Evolutionary conservation across 257 asterid species (phyloP).

Genomic region (Gentiana dahurica): DNA sequence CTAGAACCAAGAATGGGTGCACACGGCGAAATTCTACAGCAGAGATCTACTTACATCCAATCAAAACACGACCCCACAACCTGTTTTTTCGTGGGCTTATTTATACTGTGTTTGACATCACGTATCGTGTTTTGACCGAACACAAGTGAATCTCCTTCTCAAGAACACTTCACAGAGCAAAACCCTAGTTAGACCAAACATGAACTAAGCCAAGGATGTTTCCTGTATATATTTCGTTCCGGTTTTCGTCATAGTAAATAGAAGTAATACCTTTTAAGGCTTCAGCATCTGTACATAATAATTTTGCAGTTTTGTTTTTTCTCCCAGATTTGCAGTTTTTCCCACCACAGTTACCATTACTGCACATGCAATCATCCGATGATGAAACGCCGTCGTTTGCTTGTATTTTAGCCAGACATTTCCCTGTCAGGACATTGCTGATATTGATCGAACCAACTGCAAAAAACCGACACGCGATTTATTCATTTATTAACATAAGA

Average conservation of each 20-base stretch:
- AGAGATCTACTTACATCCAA: no score
- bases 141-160: no score
- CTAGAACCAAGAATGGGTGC: no score
- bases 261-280: slow-evolving; percentile 98
- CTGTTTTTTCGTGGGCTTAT: no score
- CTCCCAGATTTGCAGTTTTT: slow-evolving; percentile 47
- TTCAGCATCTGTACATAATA: slow-evolving; percentile 62
- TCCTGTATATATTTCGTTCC: slow-evolving; percentile 90
- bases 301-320: slow-evolving; percentile 38
- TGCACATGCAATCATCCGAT: slow-evolving; percentile 45
- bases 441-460: slow-evolving; percentile 94
- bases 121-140: no score
- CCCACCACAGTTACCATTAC: slow-evolving; percentile 39
- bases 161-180: no score
- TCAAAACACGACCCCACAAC: no score
- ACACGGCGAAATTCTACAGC: no score
- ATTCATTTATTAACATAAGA: no score
- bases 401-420: slow-evolving; percentile 90
- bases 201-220: slow-evolving; percentile 79
- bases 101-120: no score
- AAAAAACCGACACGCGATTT: not conserved
- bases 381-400: slow-evolving; percentile 42
- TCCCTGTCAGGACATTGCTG: slow-evolving; percentile 90
- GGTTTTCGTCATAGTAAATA: slow-evolving; percentile 90
- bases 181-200: slow-evolving; percentile 77